A percentile compares a stretch with the other conserved stretches of the same genome.
These are phyloP conservation scores for Backusella luteola DNA, from an alignment of 192 early-diverging fungal genomes.

Conservation along the genomic window DNA sequence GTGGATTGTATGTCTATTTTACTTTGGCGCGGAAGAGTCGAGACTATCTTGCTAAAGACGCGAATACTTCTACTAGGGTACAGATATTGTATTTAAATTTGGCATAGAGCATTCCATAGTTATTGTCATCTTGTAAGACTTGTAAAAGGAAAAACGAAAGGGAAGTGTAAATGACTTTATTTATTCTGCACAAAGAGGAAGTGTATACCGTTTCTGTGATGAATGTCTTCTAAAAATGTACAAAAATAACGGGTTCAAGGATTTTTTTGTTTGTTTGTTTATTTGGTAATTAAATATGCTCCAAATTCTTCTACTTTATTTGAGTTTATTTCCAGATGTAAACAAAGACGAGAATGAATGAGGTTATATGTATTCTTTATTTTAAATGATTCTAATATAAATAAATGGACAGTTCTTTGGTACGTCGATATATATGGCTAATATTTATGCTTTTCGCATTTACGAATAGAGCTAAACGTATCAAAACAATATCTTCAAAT, in stretches of 20 bases:
- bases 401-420: no score
- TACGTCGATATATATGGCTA: no score
- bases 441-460: no score
- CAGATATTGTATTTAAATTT: not conserved
- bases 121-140: not conserved
- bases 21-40: not conserved
- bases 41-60: not conserved
- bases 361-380: no score
- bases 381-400: no score
- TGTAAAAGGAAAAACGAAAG: no score
- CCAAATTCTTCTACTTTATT: not conserved
- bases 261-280: not conserved
- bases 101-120: not conserved
- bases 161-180: not conserved
- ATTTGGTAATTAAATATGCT: no score
- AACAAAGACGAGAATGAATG: no score
- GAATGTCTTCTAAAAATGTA: not conserved
- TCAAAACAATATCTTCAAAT: not conserved
- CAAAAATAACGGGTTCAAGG: no score
- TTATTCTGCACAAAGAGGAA: not conserved
- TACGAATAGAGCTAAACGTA: not conserved
- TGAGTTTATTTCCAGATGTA: no score
- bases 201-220: not conserved
- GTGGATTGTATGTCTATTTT: not conserved
- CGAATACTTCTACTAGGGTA: not conserved